These are phyloP conservation scores for Glycyrrhiza uralensis DNA, from an alignment of 306 rosid species.

Conservation along the genomic window DNA sequence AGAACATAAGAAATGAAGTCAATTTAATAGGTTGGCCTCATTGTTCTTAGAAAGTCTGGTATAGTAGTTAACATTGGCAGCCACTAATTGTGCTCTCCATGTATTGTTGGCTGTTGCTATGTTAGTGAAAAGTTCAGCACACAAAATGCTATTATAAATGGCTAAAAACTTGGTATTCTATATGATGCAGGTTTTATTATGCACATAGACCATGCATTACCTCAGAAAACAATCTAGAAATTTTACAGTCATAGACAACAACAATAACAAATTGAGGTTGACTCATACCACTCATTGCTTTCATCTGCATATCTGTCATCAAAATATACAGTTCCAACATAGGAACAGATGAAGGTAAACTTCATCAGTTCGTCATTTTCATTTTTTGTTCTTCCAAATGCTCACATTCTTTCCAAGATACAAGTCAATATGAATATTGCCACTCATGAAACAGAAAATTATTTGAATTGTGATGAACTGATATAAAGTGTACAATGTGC, in stretches of 20 bases:
- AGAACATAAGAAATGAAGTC: background rate
- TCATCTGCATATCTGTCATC: background rate
- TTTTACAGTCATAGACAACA: background rate
- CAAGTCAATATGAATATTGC: background rate
- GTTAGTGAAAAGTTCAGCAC: slow-evolving; percentile 10
- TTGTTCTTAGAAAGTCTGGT: background rate
- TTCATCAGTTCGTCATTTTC: background rate
- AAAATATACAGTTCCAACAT: slow-evolving; percentile 5
- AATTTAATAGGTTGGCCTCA: slow-evolving; percentile 4
- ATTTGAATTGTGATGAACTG: slow-evolving; percentile 13
- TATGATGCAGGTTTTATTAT: background rate
- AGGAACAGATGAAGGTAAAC: background rate
- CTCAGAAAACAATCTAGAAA: slow-evolving; percentile 1
- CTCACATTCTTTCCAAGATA: slow-evolving; percentile 20
- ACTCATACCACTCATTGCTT: slow-evolving; percentile 13
- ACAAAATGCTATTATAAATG: background rate
- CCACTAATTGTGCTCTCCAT: slow-evolving; percentile 5
- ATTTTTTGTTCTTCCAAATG: background rate
- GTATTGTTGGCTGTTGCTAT: slow-evolving; percentile 1
- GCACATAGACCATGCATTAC: background rate
- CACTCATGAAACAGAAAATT: background rate
- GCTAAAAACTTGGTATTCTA: background rate
- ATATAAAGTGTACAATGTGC: background rate
- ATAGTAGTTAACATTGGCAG: background rate
- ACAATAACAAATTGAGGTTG: background rate